A percentile compares a stretch with the other conserved stretches of the same genome.
phyloP scores from a whole-genome alignment of 495 filamentous ascomycete genomes.

The Daldinia vernicosa region DNA sequence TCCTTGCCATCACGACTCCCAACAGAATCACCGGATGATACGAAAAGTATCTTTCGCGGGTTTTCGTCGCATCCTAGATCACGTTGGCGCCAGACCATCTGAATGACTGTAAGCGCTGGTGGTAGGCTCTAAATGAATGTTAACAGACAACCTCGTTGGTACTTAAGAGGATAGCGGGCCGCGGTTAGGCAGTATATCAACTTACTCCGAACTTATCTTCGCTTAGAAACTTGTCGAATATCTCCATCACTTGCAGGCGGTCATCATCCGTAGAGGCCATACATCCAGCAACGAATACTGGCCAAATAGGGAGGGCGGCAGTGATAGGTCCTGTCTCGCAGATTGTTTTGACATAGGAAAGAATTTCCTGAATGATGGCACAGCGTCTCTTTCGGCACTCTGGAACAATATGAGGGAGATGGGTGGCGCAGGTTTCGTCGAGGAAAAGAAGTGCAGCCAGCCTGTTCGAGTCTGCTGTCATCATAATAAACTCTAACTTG shows the following conservation, averaged over 20 bases:
- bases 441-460: constrained; percentile 11
- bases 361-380: not conserved
- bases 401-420: constrained; percentile 8
- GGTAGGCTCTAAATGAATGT: constrained; percentile 3
- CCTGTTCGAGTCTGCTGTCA: constrained; percentile 13
- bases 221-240: constrained; percentile 12
- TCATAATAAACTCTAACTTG: not conserved
- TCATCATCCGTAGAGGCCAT: constrained; percentile 13
- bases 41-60: not conserved
- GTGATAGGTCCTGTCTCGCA: not conserved
- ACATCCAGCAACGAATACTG: constrained; percentile 4
- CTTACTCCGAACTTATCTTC: not conserved
- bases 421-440: constrained; percentile 6
- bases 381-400: not conserved
- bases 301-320: constrained; percentile 4
- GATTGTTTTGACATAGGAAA: not conserved
- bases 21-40: not conserved
- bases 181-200: not conserved
- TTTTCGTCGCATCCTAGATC: constrained; percentile 11
- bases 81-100: constrained; percentile 13
- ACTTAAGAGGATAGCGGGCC: not conserved
- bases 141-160: not conserved
- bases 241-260: constrained; percentile 11
- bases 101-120: constrained; percentile 4
- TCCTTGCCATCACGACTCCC: not conserved